Evolutionary conservation across 1,139 yeast species (phyloP), one percentile per base, ranked within the genome.

Genomic region (Suhomyces bribrorum): DNA sequence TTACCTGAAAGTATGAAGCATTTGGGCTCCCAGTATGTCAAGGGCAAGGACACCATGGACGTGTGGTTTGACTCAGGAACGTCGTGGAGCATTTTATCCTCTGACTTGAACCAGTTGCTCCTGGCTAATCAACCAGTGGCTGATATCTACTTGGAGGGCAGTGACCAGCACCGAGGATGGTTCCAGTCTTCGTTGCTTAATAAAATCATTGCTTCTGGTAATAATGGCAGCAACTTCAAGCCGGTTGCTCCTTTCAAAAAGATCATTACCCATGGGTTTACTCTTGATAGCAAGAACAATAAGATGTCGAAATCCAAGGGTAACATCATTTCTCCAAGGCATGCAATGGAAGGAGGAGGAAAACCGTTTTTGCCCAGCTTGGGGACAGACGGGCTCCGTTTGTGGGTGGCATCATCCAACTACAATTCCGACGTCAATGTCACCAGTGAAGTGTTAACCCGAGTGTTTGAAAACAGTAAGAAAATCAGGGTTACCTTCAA

Each of bases 61-160:
- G 98, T 92, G 7, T 92, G 99, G 99, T 90, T 92, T 66, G 99
- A 92, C 59, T 86, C 96, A 28, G 99, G 99, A 0, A 81, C 95
- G 1, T 83, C 95, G 25, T 92, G 98, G 98, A 77, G 83, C 5
- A 77, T 80, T 31, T 67, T 88, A 23, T 68, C 63, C 25, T 57
- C 68, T 16, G 69, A 70, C 46, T 53, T 73, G 36, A 46, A 49
- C 8, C 31, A 29, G 26, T 31, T 47, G 11, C 66, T 72, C 11
- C 40, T 46, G 1, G 16, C 49, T 3, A 36, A 48, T 51, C 45
- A 65, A 41, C 69, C 62, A 7, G 59, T 83, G 6, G 86, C 95
- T 0, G 95, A 90, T 57, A 75, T 87, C 12, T 90, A 88, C 56
- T 62, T 90, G 14, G 99, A 92, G 66, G 99, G 99, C 1, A 80